These are phyloP conservation scores for Suillus subalutaceus DNA, from an alignment of 768 basidiomycete species.

Conservation along the genomic window DNA sequence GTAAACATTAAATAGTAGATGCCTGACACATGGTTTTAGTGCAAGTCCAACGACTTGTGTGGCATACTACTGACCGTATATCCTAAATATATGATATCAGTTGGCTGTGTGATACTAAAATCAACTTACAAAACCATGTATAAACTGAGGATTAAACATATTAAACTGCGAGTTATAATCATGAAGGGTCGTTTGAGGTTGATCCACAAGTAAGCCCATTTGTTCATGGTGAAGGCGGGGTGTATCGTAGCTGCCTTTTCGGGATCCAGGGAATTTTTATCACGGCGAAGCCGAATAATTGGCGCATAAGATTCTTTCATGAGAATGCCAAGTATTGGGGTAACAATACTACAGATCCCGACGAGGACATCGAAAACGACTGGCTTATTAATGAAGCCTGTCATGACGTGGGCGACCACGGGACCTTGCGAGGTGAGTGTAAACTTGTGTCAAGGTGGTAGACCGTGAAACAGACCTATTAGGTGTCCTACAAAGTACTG, in stretches of 20 bases:
- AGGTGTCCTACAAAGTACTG: conserved; percentile 62
- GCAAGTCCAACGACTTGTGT: neutral
- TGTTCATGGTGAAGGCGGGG: conserved; percentile 32
- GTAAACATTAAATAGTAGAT: conserved; percentile 73
- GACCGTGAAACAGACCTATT: conserved; percentile 45
- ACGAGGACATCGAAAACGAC: neutral
- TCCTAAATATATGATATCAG: conserved; percentile 34
- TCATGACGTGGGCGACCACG: conserved; percentile 61
- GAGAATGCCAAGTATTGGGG: neutral
- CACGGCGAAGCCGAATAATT: conserved; percentile 20
- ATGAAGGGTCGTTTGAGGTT: conserved; percentile 66
- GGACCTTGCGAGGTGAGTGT: conserved; percentile 34
- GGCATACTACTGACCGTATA: conserved; percentile 53
- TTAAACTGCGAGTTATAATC: conserved; percentile 60
- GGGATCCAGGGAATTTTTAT: conserved; percentile 35
- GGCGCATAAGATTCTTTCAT: neutral
- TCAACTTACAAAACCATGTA: conserved; percentile 70
- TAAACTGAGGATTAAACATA: conserved; percentile 71
- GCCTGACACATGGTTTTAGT: conserved; percentile 9
- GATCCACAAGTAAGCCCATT: conserved; percentile 52
- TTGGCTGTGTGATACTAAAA: neutral
- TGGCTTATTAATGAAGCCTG: neutral
- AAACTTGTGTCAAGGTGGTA: neutral
- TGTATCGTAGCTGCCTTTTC: conserved; percentile 44
- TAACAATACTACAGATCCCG: neutral